phyloP scores from a whole-genome alignment of 768 basidiomycete genomes.

The Hypholoma fasciculare region DNA sequence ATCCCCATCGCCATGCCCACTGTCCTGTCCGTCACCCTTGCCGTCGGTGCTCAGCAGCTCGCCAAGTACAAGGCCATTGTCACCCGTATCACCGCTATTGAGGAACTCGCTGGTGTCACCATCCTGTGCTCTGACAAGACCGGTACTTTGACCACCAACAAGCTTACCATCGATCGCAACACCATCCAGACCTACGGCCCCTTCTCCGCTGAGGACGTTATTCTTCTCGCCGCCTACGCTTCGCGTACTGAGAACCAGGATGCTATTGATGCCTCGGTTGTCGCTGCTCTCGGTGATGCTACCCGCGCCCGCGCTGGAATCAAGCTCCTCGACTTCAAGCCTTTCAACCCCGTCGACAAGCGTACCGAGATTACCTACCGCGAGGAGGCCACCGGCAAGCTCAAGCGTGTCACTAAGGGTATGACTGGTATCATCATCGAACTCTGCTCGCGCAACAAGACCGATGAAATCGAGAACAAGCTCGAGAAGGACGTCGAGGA shows the following conservation, averaged over 20 bases:
- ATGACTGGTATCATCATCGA: conserved; percentile 99
- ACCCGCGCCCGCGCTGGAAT: conserved; percentile 84
- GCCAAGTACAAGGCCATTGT: conserved; percentile 99
- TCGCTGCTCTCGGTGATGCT: conserved; percentile 73
- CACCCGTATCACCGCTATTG: conserved; percentile 99
- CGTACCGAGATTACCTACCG: conserved; percentile 98
- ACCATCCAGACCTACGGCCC: conserved; percentile 91
- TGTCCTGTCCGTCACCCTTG: conserved; percentile 95
- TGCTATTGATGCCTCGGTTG: conserved; percentile 90
- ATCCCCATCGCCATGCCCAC: conserved; percentile 99
- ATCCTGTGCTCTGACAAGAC: conserved; percentile 99
- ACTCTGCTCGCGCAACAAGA: conserved; percentile 97
- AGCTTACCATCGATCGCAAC: conserved; percentile 93
- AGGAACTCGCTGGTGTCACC: conserved; percentile 97
- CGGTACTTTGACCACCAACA: conserved; percentile 98
- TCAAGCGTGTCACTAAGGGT: conserved; percentile 99
- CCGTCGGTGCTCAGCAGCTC: conserved; percentile 97
- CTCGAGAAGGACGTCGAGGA: conserved; percentile 97
- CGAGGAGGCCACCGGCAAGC: conserved; percentile 90
- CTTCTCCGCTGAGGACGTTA: conserved; percentile 87
- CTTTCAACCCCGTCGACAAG: conserved; percentile 99
- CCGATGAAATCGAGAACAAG: conserved; percentile 84
- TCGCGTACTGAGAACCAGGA: conserved; percentile 99
- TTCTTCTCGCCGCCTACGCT: conserved; percentile 92
- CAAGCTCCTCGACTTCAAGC: conserved; percentile 98